Base-by-base conservation (phyloP, 768 basidiomycete genomes). In the Leccinum barrowsii region DNA sequence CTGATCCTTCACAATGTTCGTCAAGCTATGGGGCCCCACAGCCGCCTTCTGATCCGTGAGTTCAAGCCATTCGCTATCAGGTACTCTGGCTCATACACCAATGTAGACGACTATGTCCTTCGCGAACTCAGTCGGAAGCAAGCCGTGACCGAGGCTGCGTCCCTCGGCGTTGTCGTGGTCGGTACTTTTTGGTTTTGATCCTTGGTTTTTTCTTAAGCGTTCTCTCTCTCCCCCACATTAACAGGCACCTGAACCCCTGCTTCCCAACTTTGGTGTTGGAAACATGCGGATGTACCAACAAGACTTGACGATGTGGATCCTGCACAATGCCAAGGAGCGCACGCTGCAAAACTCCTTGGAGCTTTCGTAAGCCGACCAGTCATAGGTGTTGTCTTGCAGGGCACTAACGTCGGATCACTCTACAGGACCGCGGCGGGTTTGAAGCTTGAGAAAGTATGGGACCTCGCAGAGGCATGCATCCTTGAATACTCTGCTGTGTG, bases 231-330 rank as follows among this genome's bases (percentile, higher is more conserved):
- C 15, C 4, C 21, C 6, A 19, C 24, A 7, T 52, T 32, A 17
- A 32, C 62, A 75, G 73, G 74, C 75, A 2, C 74, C 74, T 28
- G 65, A 69, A 47, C 75, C 72, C 7, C 40, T 75, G 30, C 63
- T 73, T 22, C 59, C 69, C 4, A 76, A 73, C 63, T 74, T 67
- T 52, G 74, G 75, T 15, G 65, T 63, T 8, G 73, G 73, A 3
- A 65, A 62, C 35, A 61, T 67, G 19, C 66, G 67, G 1, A 57
- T 67, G 57, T 70, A 76, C 57, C 56, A 71, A 30, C 63, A 63
- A 35, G 75, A 75, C 46, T 2, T 75, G 50, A 54, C 57, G 2
- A 75, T 75, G 73, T 65, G 59, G 60, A 48, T 71, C 12, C 4
- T 66, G 4, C 64, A 68, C 54, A 75, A 76, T 50, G 69, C 66